Base-by-base conservation (phyloP, 2,329 filamentous ascomycete species). In the Paracorniculantispora psalliotae region DNA sequence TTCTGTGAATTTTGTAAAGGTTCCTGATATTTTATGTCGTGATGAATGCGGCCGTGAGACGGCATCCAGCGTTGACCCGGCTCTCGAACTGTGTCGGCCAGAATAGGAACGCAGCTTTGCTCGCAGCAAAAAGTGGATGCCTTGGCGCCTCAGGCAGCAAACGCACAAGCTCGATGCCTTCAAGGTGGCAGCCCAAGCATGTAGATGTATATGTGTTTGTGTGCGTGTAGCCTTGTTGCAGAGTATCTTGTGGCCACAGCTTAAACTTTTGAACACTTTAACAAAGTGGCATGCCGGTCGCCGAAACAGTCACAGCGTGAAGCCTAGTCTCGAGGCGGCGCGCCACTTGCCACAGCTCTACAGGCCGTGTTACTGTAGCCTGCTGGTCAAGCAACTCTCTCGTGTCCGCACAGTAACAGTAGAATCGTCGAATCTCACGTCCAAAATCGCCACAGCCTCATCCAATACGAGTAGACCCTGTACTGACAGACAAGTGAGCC, bases 31-130 rank as follows among this genome's bases (percentile, higher is more conserved):
- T n/a, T n/a, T n/a, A n/a, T n/a, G n/a, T n/a, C 44, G 51, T 54
- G 51, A 54, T 44, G 21, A 17, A 19, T 43, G 39, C 19, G 17
- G 25, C n/a, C 10, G 13, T 41, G 17, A 53, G n/a, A 10, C 51
- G 50, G 50, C 50, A 30, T 41, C 25, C 23, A 53, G 35, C 43
- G 50, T 53, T 53, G 25, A 37, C 50, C 50, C 50, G 50, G 28
- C 21, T 33, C 49, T 39, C 35, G 15, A n/a, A 28, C 15, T 10
- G 50, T 12, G n/a, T 53, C 50, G 50, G 49, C 49, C 33, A 52
- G 35, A 52, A 41, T 52, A 52, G 49, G 50, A 43, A 53, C 50
- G 26, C 41, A 47, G 44, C 44, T 47, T 25, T 28, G 25, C 25
- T 30, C 13, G 15, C 23, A 1, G n/a, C 26, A 9, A 49, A n/a